Evolutionary conservation across 257 asterid species (phyloP).

Genomic region (Sherardia arvensis): DNA sequence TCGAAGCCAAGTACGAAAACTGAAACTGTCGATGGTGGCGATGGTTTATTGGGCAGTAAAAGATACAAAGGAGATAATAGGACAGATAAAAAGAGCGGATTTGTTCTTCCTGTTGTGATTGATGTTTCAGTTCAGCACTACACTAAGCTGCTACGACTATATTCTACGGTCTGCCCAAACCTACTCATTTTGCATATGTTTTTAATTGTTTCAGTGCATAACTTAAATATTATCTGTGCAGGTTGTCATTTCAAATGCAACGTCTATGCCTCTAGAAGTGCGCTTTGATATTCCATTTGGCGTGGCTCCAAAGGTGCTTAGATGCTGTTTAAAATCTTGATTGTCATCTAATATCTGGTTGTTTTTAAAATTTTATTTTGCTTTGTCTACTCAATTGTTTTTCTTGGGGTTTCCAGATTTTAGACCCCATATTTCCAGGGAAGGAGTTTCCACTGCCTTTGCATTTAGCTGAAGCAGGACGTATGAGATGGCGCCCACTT

Average conservation of each 20-base stretch:
- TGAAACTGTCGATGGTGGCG: conserved; percentile 29
- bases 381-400: background rate
- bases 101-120: conserved; percentile 79
- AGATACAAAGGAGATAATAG: conserved; percentile 34
- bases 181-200: conserved; percentile 1
- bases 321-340: background rate
- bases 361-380: background rate
- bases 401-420: conserved; percentile 41
- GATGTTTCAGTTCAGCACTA: conserved; percentile 84
- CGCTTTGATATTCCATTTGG: conserved; percentile 96
- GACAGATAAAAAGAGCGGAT: conserved; percentile 41
- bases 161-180: conserved; percentile 66
- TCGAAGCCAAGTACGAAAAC: conserved; percentile 52
- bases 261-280: conserved; percentile 74
- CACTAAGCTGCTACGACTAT: conserved; percentile 73
- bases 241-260: conserved; percentile 79
- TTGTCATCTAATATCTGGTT: background rate
- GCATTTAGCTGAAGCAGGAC: conserved; percentile 93
- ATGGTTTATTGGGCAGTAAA: conserved; percentile 28
- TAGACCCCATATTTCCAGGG: conserved; percentile 89
- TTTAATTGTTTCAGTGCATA: conserved; percentile 15
- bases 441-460: conserved; percentile 95
- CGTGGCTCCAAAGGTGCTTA: conserved; percentile 79
- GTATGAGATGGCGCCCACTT: conserved; percentile 87
- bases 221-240: conserved; percentile 31